Percentiles rank a stretch among this genome's conserved stretches.
Evolutionary conservation across 768 basidiomycete species (phyloP).

Genomic region (Pisolithus microcarpus): DNA sequence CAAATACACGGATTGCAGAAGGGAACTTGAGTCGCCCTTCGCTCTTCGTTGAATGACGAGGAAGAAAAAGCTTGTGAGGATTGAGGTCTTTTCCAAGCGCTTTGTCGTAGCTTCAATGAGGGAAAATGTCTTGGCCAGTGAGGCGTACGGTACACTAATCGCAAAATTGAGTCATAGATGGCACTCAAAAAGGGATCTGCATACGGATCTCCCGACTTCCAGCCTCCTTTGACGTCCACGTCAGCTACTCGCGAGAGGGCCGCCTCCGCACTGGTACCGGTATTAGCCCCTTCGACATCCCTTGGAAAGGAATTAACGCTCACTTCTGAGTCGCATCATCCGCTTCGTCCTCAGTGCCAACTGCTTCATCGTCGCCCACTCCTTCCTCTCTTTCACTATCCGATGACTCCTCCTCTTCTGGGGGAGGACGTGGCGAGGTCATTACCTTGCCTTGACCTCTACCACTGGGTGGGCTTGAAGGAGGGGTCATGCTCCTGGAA

Average conservation of each 20-base stretch:
- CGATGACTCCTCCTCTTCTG: constrained; percentile 28
- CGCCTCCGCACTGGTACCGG: constrained; percentile 51
- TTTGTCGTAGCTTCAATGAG: constrained; percentile 94
- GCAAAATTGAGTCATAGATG: neutral
- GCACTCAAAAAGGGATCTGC: constrained; percentile 23
- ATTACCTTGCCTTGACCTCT: constrained; percentile 17
- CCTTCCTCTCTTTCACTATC: constrained; percentile 37
- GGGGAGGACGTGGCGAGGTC: constrained; percentile 11
- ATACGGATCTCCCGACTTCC: constrained; percentile 81
- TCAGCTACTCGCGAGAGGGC: constrained; percentile 53
- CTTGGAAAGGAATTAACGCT: constrained; percentile 5
- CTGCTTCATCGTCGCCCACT: constrained; percentile 30
- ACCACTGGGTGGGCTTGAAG: constrained; percentile 3
- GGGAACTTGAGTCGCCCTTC: constrained; percentile 60
- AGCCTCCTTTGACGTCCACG: constrained; percentile 73
- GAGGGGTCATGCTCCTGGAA: neutral
- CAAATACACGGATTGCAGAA: constrained; percentile 87
- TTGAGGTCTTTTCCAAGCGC: constrained; percentile 83
- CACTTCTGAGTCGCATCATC: constrained; percentile 60
- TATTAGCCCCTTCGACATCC: constrained; percentile 1
- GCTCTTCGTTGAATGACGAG: constrained; percentile 85
- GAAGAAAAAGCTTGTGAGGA: constrained; percentile 82
- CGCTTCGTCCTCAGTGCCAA: constrained; percentile 36
- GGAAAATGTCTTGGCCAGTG: constrained; percentile 81
- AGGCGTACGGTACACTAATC: constrained; percentile 84